Evolutionary conservation across 805 yeast species (phyloP), one percentile per base, ranked within the genome.

Genomic region (Pichia scutulata): DNA sequence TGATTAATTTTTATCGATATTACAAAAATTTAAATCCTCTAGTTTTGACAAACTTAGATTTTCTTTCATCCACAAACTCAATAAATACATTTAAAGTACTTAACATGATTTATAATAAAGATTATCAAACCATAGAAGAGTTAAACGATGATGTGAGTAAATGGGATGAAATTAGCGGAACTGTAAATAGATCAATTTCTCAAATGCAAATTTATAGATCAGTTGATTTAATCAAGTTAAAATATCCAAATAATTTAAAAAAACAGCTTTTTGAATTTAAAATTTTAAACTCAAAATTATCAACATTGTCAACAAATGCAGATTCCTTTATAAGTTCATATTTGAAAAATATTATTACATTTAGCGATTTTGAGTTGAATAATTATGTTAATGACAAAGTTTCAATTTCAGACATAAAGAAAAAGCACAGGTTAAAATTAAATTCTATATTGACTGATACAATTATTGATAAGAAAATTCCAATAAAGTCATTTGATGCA

Each of bases 41-140:
- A 9, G 48, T 56, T 10, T 16, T 56, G 3, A 24, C 49, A n/a
- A 56, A 55, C 33, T 16, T 56, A 6, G 57, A 50, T 16, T 50
- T 44, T 28, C 45, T 54, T 7, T 26, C 28, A 7, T 9, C 36
- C 23, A 22, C 21, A 18, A 10, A 33, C 16, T 22, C 49, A 7
- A 24, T 41, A 10, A 36, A 36, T 19, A 48, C 40, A 24, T 49
- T 53, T 28, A 41, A 51, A 22, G 22, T 53, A 14, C 36, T 49
- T 41, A 30, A 53, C 36, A 39, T 39, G 26, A 22, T 52, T 2
- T 45, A 47, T 21, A 49, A 46, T n/a, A 49, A 28, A 10, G 16
- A 49, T 2, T 52, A 45, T 36, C 24, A 21, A 10, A n/a, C 41
- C 4, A 21, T 28, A 24, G 6, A 5, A 10, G 44, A 49, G 13